These are phyloP conservation scores for Torulaspora globosa DNA, from an alignment of 1,139 yeast species.

Conservation along the genomic window DNA sequence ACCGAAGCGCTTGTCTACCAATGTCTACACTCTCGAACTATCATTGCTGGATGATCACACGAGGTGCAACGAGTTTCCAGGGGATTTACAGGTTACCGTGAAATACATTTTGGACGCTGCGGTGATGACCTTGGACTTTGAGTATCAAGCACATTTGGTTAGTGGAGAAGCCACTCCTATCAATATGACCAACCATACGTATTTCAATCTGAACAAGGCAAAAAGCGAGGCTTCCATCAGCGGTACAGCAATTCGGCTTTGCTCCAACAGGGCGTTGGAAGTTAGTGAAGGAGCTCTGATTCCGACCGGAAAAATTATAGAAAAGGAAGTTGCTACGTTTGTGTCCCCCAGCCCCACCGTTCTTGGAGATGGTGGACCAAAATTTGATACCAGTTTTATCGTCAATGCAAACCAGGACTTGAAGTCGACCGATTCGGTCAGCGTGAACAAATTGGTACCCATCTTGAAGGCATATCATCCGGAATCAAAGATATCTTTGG, in stretches of 20 bases:
- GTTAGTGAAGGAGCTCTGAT: slow-evolving; percentile 12
- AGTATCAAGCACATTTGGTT: slow-evolving; percentile 46
- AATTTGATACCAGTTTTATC: slow-evolving; percentile 53
- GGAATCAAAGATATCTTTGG: slow-evolving; percentile 43
- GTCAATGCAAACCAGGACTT: slow-evolving; percentile 44
- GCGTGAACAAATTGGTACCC: slow-evolving; percentile 32
- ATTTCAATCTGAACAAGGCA: slow-evolving; percentile 45
- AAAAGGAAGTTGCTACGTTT: slow-evolving; percentile 32
- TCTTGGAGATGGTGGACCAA: slow-evolving; percentile 30
- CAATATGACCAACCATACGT: slow-evolving; percentile 62
- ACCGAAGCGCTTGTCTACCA: slow-evolving; percentile 38
- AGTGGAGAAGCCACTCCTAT: slow-evolving; percentile 48
- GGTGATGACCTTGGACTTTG: slow-evolving; percentile 41
- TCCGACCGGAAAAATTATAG: slow-evolving; percentile 50
- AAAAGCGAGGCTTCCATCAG: slow-evolving; percentile 29
- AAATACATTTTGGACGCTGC: slow-evolving; percentile 23
- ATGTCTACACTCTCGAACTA: slow-evolving; percentile 50
- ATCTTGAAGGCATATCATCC: slow-evolving; percentile 50
- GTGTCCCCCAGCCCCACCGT: slow-evolving; percentile 16
- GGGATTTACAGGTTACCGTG: slow-evolving; percentile 24
- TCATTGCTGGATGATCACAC: slow-evolving; percentile 10
- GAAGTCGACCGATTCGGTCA: slow-evolving; percentile 33
- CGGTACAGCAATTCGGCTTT: slow-evolving; percentile 32
- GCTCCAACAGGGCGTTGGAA: slow-evolving; percentile 28
- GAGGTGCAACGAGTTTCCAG: slow-evolving; percentile 22